Conservation (phyloP, 495 filamentous ascomycete species). For the Podospora pseudoanserina region DNA sequence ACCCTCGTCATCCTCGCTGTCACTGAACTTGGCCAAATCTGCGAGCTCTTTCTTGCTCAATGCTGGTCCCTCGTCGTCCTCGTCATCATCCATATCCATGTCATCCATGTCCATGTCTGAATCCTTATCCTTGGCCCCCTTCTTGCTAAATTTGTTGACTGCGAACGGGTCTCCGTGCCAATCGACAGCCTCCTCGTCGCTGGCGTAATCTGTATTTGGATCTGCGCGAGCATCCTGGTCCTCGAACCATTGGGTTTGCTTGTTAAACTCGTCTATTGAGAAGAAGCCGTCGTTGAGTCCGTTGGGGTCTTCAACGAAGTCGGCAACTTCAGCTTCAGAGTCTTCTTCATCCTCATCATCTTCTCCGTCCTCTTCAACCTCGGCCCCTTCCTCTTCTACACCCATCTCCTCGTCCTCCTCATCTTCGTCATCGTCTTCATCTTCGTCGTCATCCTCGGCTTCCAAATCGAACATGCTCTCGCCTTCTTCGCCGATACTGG, state of each 20-base stretch:
- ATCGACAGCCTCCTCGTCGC: slow-evolving; percentile 80
- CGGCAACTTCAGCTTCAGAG: slow-evolving; percentile 37
- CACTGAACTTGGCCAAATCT: slow-evolving; percentile 44
- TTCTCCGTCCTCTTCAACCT: slow-evolving; percentile 28
- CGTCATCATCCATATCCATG: slow-evolving; percentile 18
- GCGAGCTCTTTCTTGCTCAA: slow-evolving; percentile 21
- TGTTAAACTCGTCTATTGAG: slow-evolving; percentile 97
- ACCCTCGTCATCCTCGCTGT: slow-evolving; percentile 60
- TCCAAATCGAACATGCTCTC: slow-evolving; percentile 32
- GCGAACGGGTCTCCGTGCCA: slow-evolving; percentile 71
- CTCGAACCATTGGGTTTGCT: slow-evolving; percentile 80
- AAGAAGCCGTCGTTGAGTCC: slow-evolving; percentile 94
- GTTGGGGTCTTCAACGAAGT: slow-evolving; percentile 48
- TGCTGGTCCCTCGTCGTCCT: slow-evolving; percentile 17
- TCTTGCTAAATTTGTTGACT: slow-evolving; percentile 19
- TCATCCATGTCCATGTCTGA: slow-evolving; percentile 24
- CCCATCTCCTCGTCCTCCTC: slow-evolving; percentile 12
- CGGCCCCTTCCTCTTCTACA: slow-evolving; percentile 28
- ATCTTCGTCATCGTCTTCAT: slow-evolving; percentile 20
- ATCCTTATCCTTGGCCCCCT: slow-evolving; percentile 11
- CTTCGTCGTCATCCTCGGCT: slow-evolving; percentile 25
- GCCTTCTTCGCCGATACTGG: slow-evolving; percentile 39
- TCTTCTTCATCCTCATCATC: slow-evolving; percentile 31
- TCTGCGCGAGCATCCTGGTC: slow-evolving; percentile 68
- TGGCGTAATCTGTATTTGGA: slow-evolving; percentile 55